Evolutionary conservation across 441 rosid genomes (phyloP).

Genomic region (Populus hybrid): DNA sequence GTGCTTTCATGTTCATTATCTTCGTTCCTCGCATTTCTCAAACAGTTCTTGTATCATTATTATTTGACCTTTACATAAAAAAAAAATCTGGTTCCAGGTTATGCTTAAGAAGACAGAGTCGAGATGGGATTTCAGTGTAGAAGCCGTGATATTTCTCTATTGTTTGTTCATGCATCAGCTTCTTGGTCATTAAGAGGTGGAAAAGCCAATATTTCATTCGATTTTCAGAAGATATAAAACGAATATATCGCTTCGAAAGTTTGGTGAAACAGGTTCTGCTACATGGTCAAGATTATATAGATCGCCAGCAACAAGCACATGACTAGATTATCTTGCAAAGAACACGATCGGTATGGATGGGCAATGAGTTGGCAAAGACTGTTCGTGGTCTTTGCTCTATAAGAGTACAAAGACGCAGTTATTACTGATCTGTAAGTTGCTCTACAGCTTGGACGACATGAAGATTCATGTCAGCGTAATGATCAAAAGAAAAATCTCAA

Average conservation of each 20-base stretch:
- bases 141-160: background rate
- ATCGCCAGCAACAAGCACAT: background rate
- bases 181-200: too few relatives aligned
- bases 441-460: conserved; percentile 8
- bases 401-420: background rate
- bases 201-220: background rate
- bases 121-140: too few relatives aligned
- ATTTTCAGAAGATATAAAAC: background rate
- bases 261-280: background rate
- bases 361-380: background rate
- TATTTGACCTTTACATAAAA: background rate
- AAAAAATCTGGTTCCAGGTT: too few relatives aligned
- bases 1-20: background rate
- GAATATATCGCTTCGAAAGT: background rate
- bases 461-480: background rate
- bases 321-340: background rate
- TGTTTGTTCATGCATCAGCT: too few relatives aligned
- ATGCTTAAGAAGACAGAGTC: too few relatives aligned
- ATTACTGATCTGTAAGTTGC: background rate
- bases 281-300: background rate
- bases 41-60: conserved; percentile 6
- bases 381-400: background rate
- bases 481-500: conserved; percentile 14
- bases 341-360: background rate
- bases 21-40: background rate